These are phyloP conservation scores for Emiliania huxleyi DNA, from an alignment of 78 protist genomes.

Conservation along the genomic window DNA sequence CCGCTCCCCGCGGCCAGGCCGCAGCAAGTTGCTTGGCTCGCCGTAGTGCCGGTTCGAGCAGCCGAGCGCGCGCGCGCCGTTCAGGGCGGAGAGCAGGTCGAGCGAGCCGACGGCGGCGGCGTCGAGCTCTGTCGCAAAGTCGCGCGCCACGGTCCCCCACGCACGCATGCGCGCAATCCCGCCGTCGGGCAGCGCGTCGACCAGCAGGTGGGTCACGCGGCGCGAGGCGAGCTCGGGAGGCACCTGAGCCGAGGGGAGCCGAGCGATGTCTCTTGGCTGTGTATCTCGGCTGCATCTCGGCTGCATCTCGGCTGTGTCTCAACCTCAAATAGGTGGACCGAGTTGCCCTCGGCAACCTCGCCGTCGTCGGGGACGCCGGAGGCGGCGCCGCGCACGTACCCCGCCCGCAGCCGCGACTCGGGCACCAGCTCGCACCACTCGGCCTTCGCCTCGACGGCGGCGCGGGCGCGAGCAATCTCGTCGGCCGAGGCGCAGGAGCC, in stretches of 20 bases:
- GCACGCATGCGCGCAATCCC: constrained; percentile 76
- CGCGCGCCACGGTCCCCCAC: not conserved
- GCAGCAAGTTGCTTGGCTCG: constrained; percentile 65
- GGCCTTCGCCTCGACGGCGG: not conserved
- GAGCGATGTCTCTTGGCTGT: too few species aligned
- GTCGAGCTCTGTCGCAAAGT: not conserved
- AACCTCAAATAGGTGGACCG: constrained; percentile 28
- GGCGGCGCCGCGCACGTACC: not conserved
- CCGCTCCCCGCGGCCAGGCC: constrained; percentile 70
- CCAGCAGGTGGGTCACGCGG: constrained; percentile 69
- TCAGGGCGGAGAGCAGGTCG: not conserved
- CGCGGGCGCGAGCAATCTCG: constrained; percentile 3
- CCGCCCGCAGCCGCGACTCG: not conserved
- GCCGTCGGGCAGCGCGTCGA: constrained; percentile 76
- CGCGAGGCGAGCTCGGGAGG: not conserved
- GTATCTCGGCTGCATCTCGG: too few species aligned
- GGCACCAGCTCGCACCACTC: constrained; percentile 22
- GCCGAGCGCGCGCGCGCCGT: constrained; percentile 33
- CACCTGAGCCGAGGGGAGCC: not conserved
- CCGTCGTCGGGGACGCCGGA: too few species aligned
- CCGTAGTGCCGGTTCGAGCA: constrained; percentile 73
- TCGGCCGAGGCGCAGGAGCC: not conserved
- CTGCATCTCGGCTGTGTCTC: too few species aligned
- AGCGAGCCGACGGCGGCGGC: not conserved
- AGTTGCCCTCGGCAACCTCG: not conserved